Evolutionary conservation across 2,329 filamentous ascomycete species (phyloP).

Genomic region (Neofusicoccum sp.): DNA sequence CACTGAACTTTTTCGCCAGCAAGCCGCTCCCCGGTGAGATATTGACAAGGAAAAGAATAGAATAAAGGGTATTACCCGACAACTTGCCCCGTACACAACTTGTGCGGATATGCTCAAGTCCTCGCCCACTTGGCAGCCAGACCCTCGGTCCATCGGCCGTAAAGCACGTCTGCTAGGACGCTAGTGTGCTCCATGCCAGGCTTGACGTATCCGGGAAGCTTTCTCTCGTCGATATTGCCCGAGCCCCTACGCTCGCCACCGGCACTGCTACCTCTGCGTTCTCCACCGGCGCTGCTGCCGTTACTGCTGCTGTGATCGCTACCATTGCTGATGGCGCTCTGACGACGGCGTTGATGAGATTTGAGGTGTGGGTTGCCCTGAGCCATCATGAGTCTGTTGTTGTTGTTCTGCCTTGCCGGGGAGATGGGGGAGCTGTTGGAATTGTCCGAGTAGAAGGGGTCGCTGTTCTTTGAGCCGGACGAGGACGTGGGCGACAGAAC

Average conservation of each 20-base stretch:
- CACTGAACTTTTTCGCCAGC: not conserved
- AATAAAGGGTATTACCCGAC: not conserved
- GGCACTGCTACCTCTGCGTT: not conserved
- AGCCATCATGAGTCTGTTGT: constrained; percentile 68
- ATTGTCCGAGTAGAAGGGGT: constrained; percentile 23
- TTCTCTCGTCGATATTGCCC: constrained; percentile 49
- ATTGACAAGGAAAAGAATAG: not conserved
- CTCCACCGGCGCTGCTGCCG: not conserved
- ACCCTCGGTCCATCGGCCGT: constrained; percentile 85
- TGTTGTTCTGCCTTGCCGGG: not conserved
- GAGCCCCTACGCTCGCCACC: not conserved
- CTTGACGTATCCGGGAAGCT: constrained; percentile 57
- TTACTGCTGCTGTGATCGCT: constrained; percentile 17
- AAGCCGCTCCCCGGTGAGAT: not conserved
- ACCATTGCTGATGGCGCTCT: constrained; percentile 31
- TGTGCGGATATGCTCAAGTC: constrained; percentile 9
- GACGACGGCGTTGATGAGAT: constrained; percentile 61
- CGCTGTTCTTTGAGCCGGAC: constrained; percentile 30
- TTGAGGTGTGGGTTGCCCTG: constrained; percentile 83
- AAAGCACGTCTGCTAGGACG: constrained; percentile 85
- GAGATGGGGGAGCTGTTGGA: not conserved
- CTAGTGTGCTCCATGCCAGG: constrained; percentile 90
- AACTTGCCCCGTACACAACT: too few species aligned
- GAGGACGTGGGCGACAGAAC: constrained; percentile 23
- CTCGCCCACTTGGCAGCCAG: constrained; percentile 56